phyloP scores from a whole-genome alignment of 768 basidiomycete genomes.

The Scleroderma bovista region DNA sequence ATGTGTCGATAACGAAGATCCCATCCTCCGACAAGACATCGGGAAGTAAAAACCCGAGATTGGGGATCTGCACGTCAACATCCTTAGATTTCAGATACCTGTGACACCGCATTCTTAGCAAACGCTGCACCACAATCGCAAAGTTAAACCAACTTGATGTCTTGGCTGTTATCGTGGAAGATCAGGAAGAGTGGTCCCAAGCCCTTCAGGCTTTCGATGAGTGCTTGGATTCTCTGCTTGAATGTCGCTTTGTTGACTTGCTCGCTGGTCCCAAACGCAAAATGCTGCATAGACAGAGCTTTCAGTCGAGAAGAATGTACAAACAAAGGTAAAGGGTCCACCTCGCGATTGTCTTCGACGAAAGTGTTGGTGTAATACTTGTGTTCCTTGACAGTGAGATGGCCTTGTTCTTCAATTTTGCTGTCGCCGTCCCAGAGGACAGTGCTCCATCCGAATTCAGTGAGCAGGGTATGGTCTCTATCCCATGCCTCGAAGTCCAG shows the following conservation, averaged over 20 bases:
- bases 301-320: background rate
- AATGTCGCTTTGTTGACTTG: conserved; percentile 46
- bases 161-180: conserved; percentile 74
- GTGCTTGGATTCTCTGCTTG: conserved; percentile 43
- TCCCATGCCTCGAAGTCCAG: conserved; percentile 88
- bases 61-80: conserved; percentile 49
- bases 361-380: conserved; percentile 54
- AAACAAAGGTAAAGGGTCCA: conserved; percentile 22
- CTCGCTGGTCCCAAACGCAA: conserved; percentile 60
- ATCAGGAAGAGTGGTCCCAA: conserved; percentile 68
- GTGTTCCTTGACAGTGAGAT: conserved; percentile 63
- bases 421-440: conserved; percentile 51
- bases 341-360: conserved; percentile 58
- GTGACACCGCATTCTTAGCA: background rate
- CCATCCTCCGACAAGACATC: conserved; percentile 47
- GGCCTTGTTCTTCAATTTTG: conserved; percentile 45
- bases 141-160: conserved; percentile 54
- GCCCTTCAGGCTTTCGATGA: conserved; percentile 36
- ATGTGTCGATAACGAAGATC: conserved; percentile 66
- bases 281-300: conserved; percentile 39
- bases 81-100: conserved; percentile 50
- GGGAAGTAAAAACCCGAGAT: conserved; percentile 52
- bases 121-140: background rate
- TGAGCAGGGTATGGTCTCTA: conserved; percentile 61
- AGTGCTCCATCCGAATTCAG: conserved; percentile 78